These are phyloP conservation scores for Tetrapyrgos nigripes DNA, from an alignment of 1,284 basidiomycete species.

Conservation along the genomic window DNA sequence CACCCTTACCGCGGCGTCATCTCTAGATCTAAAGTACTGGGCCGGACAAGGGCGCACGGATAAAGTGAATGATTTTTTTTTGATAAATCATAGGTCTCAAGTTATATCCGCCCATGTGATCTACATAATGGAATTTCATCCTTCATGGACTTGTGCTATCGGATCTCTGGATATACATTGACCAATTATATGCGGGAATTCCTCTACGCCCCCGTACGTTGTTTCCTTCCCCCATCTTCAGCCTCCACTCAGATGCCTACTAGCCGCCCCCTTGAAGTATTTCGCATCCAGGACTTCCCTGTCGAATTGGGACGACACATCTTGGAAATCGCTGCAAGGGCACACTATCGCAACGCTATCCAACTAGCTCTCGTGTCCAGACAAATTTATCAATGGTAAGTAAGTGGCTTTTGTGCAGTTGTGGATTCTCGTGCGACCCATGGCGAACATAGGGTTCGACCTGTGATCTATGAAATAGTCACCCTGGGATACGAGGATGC, in stretches of 20 bases:
- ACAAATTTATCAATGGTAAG: conserved; percentile 36
- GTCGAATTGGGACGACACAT: conserved; percentile 42
- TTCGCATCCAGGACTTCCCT: conserved; percentile 39
- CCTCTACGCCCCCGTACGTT: background rate
- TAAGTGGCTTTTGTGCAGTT: conserved; percentile 18
- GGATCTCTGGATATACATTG: background rate
- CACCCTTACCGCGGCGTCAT: background rate
- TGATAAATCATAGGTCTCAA: background rate
- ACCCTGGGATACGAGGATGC: conserved; percentile 37
- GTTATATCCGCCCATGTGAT: background rate
- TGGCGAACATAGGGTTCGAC: conserved; percentile 32
- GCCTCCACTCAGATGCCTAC: background rate
- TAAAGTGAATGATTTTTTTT: background rate
- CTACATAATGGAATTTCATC: background rate
- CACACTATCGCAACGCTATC: conserved; percentile 27
- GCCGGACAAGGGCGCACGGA: background rate
- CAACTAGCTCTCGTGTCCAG: conserved; percentile 37
- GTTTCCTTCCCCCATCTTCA: background rate
- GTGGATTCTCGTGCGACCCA: conserved; percentile 11
- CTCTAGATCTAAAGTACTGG: background rate
- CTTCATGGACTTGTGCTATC: background rate
- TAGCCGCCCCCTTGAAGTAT: conserved; percentile 13
- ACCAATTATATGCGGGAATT: background rate
- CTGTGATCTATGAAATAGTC: conserved; percentile 40
- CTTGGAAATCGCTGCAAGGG: conserved; percentile 33